These are phyloP conservation scores for Kregervanrija delftensis DNA, from an alignment of 805 yeast species.

Conservation along the genomic window DNA sequence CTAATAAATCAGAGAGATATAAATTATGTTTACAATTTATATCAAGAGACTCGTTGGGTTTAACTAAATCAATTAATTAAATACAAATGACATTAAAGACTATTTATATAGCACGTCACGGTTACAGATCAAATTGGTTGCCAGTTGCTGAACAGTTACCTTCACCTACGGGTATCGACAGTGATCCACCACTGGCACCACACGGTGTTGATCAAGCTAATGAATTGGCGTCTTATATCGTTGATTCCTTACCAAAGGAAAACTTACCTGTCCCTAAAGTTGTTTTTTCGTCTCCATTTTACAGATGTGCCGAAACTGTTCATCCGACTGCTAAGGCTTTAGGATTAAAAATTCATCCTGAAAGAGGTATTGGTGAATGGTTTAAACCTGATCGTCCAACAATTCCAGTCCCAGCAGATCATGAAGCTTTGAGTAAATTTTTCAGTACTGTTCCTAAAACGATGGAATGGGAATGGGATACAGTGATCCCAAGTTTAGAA, in stretches of 20 bases:
- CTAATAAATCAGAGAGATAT: too few relatives aligned
- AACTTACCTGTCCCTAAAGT: constrained; percentile 53
- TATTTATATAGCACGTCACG: constrained; percentile 77
- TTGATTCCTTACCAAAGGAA: constrained; percentile 23
- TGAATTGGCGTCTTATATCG: constrained; percentile 61
- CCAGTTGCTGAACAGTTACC: constrained; percentile 82
- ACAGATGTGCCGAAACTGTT: constrained; percentile 81
- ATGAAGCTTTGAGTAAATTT: constrained; percentile 39
- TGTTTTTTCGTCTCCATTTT: constrained; percentile 78
- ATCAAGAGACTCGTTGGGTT: too few relatives aligned
- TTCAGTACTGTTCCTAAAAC: constrained; percentile 43
- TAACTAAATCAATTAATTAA: too few relatives aligned
- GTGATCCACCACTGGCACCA: constrained; percentile 82
- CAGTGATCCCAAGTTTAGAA: constrained; percentile 48
- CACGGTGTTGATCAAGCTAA: constrained; percentile 86
- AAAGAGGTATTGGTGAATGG: constrained; percentile 91
- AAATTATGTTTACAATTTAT: too few relatives aligned
- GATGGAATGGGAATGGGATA: constrained; percentile 38
- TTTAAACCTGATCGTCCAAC: constrained; percentile 61
- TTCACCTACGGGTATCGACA: constrained; percentile 82
- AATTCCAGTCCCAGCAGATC: constrained; percentile 64
- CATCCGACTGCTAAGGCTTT: constrained; percentile 58
- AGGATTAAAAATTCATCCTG: constrained; percentile 55
- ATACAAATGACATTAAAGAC: constrained; percentile 41
- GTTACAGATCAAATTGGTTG: constrained; percentile 84